Conservation (phyloP, 2,329 filamentous ascomycete species). For the Microdochium bolleyi region DNA sequence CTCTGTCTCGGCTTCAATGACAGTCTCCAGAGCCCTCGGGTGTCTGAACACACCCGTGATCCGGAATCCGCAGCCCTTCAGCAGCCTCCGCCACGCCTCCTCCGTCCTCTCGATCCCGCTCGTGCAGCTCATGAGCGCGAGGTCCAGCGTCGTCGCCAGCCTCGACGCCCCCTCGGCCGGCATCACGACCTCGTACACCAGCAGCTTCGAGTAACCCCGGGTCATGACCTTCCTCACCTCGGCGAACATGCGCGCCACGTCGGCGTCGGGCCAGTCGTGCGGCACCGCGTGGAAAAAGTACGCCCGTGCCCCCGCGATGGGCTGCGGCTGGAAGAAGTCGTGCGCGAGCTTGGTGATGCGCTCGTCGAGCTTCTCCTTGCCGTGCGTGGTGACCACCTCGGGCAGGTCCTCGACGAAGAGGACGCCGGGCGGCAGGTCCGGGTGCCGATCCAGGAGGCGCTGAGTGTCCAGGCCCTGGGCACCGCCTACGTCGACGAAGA, state of each 20-base stretch:
- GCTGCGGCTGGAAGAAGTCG: slow-evolving; percentile 23
- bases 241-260: slow-evolving; percentile 20
- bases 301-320: slow-evolving; percentile 17
- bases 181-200: slow-evolving; percentile 33
- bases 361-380: slow-evolving; percentile 4
- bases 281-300: slow-evolving; percentile 25
- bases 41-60: slow-evolving; percentile 19
- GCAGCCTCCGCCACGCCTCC: slow-evolving; percentile 15
- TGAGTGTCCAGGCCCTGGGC: slow-evolving; percentile 28
- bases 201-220: slow-evolving; percentile 27
- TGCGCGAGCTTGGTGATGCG: slow-evolving; percentile 17
- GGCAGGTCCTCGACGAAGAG: slow-evolving; percentile 31
- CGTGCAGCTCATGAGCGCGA: slow-evolving; percentile 23
- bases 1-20: slow-evolving; percentile 7
- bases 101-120: slow-evolving; percentile 20
- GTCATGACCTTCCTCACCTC: slow-evolving; percentile 20
- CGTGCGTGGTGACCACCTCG: slow-evolving; percentile 7
- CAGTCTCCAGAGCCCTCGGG: slow-evolving; percentile 7
- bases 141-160: slow-evolving; percentile 22
- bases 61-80: slow-evolving; percentile 16
- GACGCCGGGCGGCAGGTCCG: slow-evolving; percentile 18
- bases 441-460: slow-evolving; percentile 19
- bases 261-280: slow-evolving; percentile 29
- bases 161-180: slow-evolving; percentile 23
- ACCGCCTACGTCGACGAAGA: slow-evolving; percentile 31